phyloP scores from a whole-genome alignment of 345 rosid genomes.

The Gossypioides kirkii region DNA sequence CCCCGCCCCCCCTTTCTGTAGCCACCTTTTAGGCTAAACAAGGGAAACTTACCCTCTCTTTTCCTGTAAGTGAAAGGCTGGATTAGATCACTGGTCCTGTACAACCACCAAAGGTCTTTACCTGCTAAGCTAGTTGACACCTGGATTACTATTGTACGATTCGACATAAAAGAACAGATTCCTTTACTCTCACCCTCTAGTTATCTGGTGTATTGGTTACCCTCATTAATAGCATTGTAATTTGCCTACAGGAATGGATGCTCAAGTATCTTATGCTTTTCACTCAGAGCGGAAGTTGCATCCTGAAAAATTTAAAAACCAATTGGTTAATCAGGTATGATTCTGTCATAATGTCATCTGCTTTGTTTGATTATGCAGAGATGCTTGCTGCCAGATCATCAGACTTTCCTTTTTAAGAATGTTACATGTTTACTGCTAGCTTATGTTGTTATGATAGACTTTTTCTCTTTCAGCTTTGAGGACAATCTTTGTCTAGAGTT shows the following conservation, averaged over 20 bases:
- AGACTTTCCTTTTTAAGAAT: not conserved
- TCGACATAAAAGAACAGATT: not conserved
- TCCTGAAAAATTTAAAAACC: conserved; percentile 88
- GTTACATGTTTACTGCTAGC: not conserved
- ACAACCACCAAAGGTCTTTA: not conserved
- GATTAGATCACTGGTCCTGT: not conserved
- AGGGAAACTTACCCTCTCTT: not conserved
- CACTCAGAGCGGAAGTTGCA: conserved; percentile 79
- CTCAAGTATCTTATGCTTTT: conserved; percentile 86
- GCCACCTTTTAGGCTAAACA: not conserved
- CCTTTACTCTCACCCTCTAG: not conserved
- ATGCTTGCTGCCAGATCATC: not conserved
- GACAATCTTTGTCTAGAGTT: not conserved
- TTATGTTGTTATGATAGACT: not conserved
- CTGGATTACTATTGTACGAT: not conserved
- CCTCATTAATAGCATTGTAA: conserved; percentile 2
- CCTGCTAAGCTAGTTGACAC: not conserved
- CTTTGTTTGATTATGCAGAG: not conserved
- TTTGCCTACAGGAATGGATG: conserved; percentile 79
- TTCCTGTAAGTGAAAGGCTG: not conserved
- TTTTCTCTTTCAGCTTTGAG: not conserved
- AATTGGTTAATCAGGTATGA: conserved; percentile 84
- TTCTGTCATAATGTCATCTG: not conserved
- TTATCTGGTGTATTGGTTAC: not conserved
- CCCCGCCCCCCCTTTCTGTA: not conserved